Evolutionary conservation across 2,329 filamentous ascomycete species (phyloP), one percentile per base, ranked within the genome.

Genomic region (Aspergillus unguis): DNA sequence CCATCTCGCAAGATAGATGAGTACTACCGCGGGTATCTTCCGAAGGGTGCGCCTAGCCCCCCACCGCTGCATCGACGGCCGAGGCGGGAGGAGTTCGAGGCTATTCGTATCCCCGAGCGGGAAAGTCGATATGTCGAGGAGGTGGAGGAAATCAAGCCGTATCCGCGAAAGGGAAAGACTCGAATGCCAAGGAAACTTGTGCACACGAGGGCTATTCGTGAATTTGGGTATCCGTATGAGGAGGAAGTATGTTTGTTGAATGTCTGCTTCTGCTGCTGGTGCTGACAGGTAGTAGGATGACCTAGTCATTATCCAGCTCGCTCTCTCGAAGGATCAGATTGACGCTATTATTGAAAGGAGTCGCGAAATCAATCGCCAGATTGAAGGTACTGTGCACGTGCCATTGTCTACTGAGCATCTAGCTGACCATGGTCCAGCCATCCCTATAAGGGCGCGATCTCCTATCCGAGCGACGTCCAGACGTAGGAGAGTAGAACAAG

Each of bases 271-370:
- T 35, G 10, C 31, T 35, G 10, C 25, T 31, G 62, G 48, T 50
- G 32, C 33, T 58, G 40, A 57, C 32, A 47, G 23, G 6, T 32
- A 5, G 6, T 59, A 94, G 88, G 90, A 87, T 36, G 86, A 87
- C 60, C 87, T 87, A 25, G 84, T 94, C 62, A 82, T 96, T 48
- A 85, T 97, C 32, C 84, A 88, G 61, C 87, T 89, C 65, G 92
- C 92, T 7, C 80, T 97, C 4, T 88, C 90, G 11, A 92, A 95
- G 62, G 85, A 92, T 17, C 90, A 96, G 62, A 96, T 96, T 58
- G 91, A 96, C 62, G 88, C 95, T 64, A 80, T 96, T 41, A 87
- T 96, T 62, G 86, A 84, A 63, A 77, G 91, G 45, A 95, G 90
- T 70, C 88, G 91, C 64, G 84, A 87, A 31, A 66, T 72, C 50